Evolutionary conservation across 768 basidiomycete species (phyloP), one percentile per base, ranked within the genome.

Genomic region (Phanerochaete sordida): DNA sequence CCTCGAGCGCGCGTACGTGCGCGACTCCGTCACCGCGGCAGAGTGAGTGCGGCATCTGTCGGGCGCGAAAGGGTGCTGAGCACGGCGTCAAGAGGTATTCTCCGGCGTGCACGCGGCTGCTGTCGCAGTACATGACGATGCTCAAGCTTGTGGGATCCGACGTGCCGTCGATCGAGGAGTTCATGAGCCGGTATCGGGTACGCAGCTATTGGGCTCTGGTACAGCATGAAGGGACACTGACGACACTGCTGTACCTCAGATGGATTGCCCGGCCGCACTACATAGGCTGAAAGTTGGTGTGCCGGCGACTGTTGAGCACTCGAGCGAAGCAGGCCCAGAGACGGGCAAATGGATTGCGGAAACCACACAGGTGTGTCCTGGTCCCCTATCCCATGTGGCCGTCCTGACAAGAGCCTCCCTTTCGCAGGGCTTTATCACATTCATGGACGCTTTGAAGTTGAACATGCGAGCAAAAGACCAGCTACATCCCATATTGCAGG

Each of bases 101-200:
- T 63, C 95, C 94, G 58, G 95, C 94, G 62, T 99, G 96, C 72
- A 95, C 93, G 15, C 84, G 91, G 43, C 77, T 99, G n/a, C 75
- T 98, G 15, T 92, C 93, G 7, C 95, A 97, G 74, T 98, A 97
- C 79, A 97, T 97, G 83, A 95, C 93, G 0, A 93, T 97, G 86
- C 77, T 95, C 62, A 97, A 94, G 75, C 82, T 98, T n/a, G 89
- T 98, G 12, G 87, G 87, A n/a, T 86, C 93, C 56, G 89, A 90
- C 23, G 92, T 95, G 9, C 84, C 85, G 0, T 88, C 84, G 28
- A 82, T 98, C 43, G 95, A 98, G 65, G 82, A 87, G 21, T 99
- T 98, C 75, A 96, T 97, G 94, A 78, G 79, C 54, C 84, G 88
- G 55, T 98, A 95, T 76, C 77, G 86, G 67, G 94, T 93, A 57